A percentile compares a stretch with the other conserved stretches of the same genome.
Conservation (phyloP, 2,329 filamentous ascomycete species). For the Lasiodiplodia gonubiensis region DNA sequence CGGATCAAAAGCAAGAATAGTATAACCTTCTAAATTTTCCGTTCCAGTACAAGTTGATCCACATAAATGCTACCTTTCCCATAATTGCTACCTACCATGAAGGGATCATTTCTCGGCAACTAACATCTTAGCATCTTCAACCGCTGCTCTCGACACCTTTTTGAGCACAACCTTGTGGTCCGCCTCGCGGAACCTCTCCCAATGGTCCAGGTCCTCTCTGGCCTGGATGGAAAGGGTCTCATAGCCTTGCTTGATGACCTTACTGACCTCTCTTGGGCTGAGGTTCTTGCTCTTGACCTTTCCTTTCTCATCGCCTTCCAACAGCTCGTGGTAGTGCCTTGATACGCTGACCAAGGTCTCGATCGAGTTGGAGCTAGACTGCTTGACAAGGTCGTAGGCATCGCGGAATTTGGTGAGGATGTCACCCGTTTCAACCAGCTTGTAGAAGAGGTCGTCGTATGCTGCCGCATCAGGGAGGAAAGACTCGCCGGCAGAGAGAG, state of each 20-base stretch:
- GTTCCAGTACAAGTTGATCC: not conserved
- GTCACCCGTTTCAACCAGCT: slow-evolving; percentile 90
- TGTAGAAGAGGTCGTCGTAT: slow-evolving; percentile 98
- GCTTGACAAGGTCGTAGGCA: slow-evolving; percentile 63
- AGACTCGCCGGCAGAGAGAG: slow-evolving; percentile 83
- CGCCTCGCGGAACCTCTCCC: slow-evolving; percentile 85
- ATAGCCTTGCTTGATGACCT: slow-evolving; percentile 95
- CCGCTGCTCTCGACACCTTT: slow-evolving; percentile 80
- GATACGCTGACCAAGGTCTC: slow-evolving; percentile 83
- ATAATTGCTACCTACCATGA: not conserved
- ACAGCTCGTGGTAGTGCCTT: slow-evolving; percentile 83
- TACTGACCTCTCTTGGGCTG: slow-evolving; percentile 81
- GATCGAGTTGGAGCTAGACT: slow-evolving; percentile 67
- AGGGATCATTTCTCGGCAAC: slow-evolving; percentile 40
- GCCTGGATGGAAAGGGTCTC: slow-evolving; percentile 92
- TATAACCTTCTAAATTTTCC: not conserved
- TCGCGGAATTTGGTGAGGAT: slow-evolving; percentile 81
- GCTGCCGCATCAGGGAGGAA: slow-evolving; percentile 86
- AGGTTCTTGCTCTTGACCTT: slow-evolving; percentile 67
- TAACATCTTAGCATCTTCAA: slow-evolving; percentile 68
- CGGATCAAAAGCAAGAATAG: not conserved
- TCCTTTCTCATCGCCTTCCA: slow-evolving; percentile 64
- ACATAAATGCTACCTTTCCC: not conserved
- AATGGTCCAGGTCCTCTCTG: slow-evolving; percentile 82
- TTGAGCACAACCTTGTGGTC: slow-evolving; percentile 86